phyloP scores from a whole-genome alignment of 108 stramenopile species.

The Schizochytrium sp. region DNA sequence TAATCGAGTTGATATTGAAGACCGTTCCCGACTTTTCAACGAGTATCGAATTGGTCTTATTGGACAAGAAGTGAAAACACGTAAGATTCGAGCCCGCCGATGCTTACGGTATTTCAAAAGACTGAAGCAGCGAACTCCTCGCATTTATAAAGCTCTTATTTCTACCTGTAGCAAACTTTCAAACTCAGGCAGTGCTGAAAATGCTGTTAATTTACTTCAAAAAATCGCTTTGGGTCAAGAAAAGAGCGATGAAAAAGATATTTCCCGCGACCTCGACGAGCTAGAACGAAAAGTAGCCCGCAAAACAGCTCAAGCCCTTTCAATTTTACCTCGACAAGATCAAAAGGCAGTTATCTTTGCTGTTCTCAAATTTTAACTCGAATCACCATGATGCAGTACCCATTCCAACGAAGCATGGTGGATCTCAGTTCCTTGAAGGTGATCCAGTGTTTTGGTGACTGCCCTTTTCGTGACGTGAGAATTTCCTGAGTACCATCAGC shows the following conservation, averaged over 20 bases:
- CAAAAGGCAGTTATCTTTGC: neutral
- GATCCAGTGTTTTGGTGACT: constrained; percentile 50
- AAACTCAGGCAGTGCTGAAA: too few relatives aligned
- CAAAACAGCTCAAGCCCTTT: too few relatives aligned
- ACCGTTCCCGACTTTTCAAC: constrained; percentile 4
- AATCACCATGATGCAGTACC: constrained; percentile 40
- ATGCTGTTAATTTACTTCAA: too few relatives aligned
- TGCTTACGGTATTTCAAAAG: neutral
- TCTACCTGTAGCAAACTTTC: too few relatives aligned
- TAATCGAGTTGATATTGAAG: neutral
- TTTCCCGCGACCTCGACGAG: too few relatives aligned
- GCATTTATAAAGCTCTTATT: neutral
- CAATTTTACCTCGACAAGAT: too few relatives aligned
- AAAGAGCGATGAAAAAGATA: too few relatives aligned
- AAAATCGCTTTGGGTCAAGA: too few relatives aligned
- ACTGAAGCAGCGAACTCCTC: neutral
- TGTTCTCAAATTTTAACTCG: neutral
- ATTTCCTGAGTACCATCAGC: neutral
- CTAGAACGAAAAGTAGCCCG: too few relatives aligned
- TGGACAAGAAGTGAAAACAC: neutral
- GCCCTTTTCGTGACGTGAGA: constrained; percentile 31
- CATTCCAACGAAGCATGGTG: neutral
- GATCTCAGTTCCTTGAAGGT: neutral
- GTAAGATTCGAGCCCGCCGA: neutral
- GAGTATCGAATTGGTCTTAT: constrained; percentile 11